Evolutionary conservation across 441 rosid species (phyloP), one percentile per base, ranked within the genome.

Genomic region (Populus hybrid): DNA sequence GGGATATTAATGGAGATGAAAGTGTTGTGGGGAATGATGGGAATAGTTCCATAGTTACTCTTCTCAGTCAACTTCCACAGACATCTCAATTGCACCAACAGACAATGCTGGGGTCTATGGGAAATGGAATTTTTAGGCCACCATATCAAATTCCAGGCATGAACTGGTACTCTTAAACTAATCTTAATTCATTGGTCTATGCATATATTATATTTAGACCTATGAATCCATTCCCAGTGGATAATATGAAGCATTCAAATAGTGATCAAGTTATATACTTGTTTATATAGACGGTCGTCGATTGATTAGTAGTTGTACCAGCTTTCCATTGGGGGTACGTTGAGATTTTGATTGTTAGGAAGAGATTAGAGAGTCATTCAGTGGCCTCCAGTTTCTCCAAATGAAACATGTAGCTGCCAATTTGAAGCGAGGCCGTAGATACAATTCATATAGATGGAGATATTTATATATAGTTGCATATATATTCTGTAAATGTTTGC

Each of bases 111-210:
- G 90, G 83, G 1, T 76, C 86, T 4, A 59, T 84, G 8, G 81
- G 90, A 21, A 90, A 90, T 78, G 90, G 87, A 5, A 85, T 80
- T 75, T 84, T 87, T 63, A 82, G 92, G 77, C 91, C 83, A 78
- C 87, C 89, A 71, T 88, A 84, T 78, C 93, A 90, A 77, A 79
- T 88, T 69, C 53, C 90, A 5, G 95, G 94, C 69, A 74, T 92
- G 78, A 93, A 90, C 78, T 92, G 98, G 97, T 90, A 84, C 79
- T 69, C 92, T 64, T 90, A 81, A 78, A 76, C 36, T 68, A 63
- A 68, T 68, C 74, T 35, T 16, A 21, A 40, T 68, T 73, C 23
- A 35, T 18, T 64, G n/a, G 21, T 53, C 70, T 79, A 35, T 33
- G 29, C 68, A 76, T 59, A 69, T 56, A 24, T 20, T 20, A 10